Evolutionary conservation across 208 protist species (phyloP).

Genomic region (Trypanosoma boissoni): DNA sequence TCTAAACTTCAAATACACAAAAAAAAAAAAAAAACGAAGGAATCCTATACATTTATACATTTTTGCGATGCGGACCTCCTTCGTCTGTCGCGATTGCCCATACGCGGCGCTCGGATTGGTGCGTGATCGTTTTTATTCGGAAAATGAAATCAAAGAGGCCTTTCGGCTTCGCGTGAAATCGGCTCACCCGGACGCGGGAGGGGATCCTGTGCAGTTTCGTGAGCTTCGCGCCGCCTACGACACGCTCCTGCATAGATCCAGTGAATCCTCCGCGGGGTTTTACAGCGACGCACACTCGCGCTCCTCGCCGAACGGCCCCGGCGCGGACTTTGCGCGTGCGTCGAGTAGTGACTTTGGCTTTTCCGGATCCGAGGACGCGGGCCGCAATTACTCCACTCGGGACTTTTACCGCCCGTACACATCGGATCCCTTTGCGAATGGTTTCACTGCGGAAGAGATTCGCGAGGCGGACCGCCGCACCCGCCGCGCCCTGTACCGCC

Average conservation of each 20-base stretch:
- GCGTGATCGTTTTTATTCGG: conserved; percentile 11
- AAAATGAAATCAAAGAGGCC: conserved; percentile 31
- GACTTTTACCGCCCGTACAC: conserved; percentile 45
- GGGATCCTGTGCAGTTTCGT: conserved; percentile 29
- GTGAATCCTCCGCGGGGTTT: background rate
- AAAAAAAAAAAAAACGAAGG: background rate
- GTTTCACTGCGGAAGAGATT: conserved; percentile 40
- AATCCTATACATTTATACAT: too few relatives aligned
- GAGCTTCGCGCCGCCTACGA: conserved; percentile 40
- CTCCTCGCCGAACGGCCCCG: background rate
- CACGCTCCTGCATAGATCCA: conserved; percentile 2
- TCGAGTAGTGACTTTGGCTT: conserved; percentile 21
- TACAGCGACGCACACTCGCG: conserved; percentile 10
- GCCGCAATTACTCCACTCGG: conserved; percentile 35
- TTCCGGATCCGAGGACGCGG: background rate
- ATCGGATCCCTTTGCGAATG: conserved; percentile 28
- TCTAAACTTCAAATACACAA: background rate
- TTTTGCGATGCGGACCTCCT: conserved; percentile 6
- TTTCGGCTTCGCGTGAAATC: conserved; percentile 30
- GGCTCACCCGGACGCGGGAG: conserved; percentile 42
- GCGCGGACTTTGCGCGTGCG: conserved; percentile 14
- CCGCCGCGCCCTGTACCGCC: conserved; percentile 12
- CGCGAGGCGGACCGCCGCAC: conserved; percentile 20
- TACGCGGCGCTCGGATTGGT: conserved; percentile 24
- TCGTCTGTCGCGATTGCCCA: background rate